A percentile compares a stretch with the other conserved stretches of the same genome.
Evolutionary conservation across 768 basidiomycete species (phyloP).

Genomic region (Jaapia argillacea): DNA sequence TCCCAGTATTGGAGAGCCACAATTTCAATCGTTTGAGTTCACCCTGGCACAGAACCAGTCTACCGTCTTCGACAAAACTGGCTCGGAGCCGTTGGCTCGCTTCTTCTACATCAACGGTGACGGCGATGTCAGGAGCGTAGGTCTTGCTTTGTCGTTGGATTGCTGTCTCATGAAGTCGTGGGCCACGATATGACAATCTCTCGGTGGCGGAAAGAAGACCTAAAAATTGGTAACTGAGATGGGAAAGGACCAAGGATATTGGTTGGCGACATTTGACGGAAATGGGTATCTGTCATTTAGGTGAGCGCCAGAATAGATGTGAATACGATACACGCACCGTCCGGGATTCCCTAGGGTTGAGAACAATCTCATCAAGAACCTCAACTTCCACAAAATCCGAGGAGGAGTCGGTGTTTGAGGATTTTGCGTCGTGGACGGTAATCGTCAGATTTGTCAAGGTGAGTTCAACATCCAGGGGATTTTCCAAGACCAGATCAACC

Average conservation of each 20-base stretch:
- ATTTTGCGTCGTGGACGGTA: slow-evolving; percentile 31
- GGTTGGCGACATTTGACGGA: slow-evolving; percentile 44
- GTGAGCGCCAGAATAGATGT: neutral
- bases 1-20: slow-evolving; percentile 60
- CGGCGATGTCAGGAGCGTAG: slow-evolving; percentile 60
- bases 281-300: slow-evolving; percentile 43
- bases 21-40: slow-evolving; percentile 48
- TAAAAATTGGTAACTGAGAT: slow-evolving; percentile 61
- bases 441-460: slow-evolving; percentile 54
- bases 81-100: slow-evolving; percentile 54
- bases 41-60: slow-evolving; percentile 51
- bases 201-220: slow-evolving; percentile 62
- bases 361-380: slow-evolving; percentile 45
- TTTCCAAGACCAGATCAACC: slow-evolving; percentile 60
- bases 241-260: slow-evolving; percentile 42
- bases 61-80: slow-evolving; percentile 43
- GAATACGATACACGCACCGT: slow-evolving; percentile 32
- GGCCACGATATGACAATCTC: slow-evolving; percentile 59
- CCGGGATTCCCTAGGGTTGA: slow-evolving; percentile 56
- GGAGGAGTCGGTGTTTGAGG: slow-evolving; percentile 20
- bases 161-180: slow-evolving; percentile 64
- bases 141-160: slow-evolving; percentile 56
- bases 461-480: slow-evolving; percentile 71
- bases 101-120: slow-evolving; percentile 53
- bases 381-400: slow-evolving; percentile 44